A percentile compares a stretch with the other conserved stretches of the same genome.
Evolutionary conservation across 129 eudicot species (phyloP).

Genomic region (Oenanthe sinensis): DNA sequence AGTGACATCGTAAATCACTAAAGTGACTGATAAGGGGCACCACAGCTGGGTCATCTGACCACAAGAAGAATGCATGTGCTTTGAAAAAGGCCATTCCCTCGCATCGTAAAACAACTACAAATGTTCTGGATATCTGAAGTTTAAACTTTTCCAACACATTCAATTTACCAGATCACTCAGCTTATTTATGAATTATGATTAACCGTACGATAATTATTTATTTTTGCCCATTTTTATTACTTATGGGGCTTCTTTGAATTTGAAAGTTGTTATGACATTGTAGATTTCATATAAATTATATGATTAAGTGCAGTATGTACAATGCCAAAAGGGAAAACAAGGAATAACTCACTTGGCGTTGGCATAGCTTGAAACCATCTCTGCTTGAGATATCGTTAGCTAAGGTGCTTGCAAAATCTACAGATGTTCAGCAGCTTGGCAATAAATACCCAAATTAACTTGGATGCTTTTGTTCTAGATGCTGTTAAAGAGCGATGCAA

Average conservation of each 20-base stretch:
- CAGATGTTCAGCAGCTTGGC: conserved; percentile 79
- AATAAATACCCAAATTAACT: conserved; percentile 58
- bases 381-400: conserved; percentile 82
- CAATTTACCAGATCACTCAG: background rate
- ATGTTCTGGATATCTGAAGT: background rate
- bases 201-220: too few relatives aligned
- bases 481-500: conserved; percentile 68
- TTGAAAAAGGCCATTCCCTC: background rate
- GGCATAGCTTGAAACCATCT: conserved; percentile 60
- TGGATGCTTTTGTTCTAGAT: conserved; percentile 75
- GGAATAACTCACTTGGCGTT: background rate
- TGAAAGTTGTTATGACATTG: too few relatives aligned
- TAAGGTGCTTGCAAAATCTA: conserved; percentile 93
- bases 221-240: too few relatives aligned
- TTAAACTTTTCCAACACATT: background rate
- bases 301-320: background rate
- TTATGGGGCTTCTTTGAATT: too few relatives aligned
- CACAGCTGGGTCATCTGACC: background rate
- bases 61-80: background rate
- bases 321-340: background rate
- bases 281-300: too few relatives aligned
- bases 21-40: background rate
- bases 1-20: background rate
- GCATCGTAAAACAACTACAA: background rate
- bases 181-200: too few relatives aligned